These are phyloP conservation scores for Proliferodiscus dingleyae DNA, from an alignment of 2,329 filamentous ascomycete species.

Conservation along the genomic window DNA sequence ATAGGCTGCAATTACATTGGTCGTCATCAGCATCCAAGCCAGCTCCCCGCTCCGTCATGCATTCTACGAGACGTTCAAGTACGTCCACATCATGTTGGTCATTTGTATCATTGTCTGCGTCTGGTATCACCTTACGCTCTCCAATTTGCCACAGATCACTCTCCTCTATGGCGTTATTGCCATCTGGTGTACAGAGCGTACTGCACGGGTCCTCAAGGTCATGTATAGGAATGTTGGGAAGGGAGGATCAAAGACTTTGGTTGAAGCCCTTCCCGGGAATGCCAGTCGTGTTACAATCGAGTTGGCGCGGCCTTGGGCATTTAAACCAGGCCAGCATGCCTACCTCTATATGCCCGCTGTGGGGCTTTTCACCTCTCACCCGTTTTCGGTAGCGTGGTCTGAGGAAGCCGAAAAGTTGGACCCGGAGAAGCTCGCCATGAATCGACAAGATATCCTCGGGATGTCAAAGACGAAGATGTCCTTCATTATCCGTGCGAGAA, in stretches of 20 bases:
- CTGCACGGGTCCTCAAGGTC: constrained; percentile 53
- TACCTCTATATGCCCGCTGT: constrained; percentile 74
- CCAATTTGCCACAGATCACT: constrained; percentile 49
- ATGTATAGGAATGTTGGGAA: constrained; percentile 62
- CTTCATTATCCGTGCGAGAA: constrained; percentile 68
- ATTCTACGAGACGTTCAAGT: constrained; percentile 74
- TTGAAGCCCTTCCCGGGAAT: constrained; percentile 73
- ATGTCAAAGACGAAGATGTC: constrained; percentile 63
- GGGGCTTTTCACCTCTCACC: constrained; percentile 70
- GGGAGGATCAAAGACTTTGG: constrained; percentile 62
- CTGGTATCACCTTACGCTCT: constrained; percentile 61
- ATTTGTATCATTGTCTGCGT: constrained; percentile 56
- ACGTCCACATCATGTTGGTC: constrained; percentile 63
- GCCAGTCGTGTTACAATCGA: constrained; percentile 68
- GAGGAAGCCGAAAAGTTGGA: constrained; percentile 54
- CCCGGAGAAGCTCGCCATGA: constrained; percentile 54
- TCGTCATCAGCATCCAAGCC: constrained; percentile 62
- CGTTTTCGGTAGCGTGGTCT: constrained; percentile 75
- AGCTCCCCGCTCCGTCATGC: constrained; percentile 68
- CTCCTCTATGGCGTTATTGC: constrained; percentile 58
- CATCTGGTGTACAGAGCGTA: constrained; percentile 65
- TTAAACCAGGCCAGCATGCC: constrained; percentile 70
- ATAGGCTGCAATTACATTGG: constrained; percentile 54
- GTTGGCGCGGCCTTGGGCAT: constrained; percentile 72
- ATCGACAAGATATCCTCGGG: constrained; percentile 51